phyloP scores from a whole-genome alignment of 1,139 yeast species.

The Meyerozyma sp. region DNA sequence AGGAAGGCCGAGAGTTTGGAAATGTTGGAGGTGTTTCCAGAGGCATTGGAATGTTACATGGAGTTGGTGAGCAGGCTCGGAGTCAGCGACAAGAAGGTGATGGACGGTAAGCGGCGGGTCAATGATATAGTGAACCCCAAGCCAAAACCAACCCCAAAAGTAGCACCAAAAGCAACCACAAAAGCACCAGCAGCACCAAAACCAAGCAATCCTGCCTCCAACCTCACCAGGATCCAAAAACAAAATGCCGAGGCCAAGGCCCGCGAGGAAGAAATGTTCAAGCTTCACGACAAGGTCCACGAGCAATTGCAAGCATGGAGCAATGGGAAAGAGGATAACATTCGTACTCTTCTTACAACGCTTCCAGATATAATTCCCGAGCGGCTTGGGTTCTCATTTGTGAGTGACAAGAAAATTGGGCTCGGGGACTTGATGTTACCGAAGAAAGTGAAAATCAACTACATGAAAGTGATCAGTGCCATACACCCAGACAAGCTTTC shows the following conservation, averaged over 20 bases:
- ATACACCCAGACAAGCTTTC: constrained; percentile 92
- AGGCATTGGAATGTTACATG: constrained; percentile 59
- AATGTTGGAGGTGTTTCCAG: constrained; percentile 61
- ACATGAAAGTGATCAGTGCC: constrained; percentile 89
- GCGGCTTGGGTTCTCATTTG: constrained; percentile 57
- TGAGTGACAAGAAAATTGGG: constrained; percentile 26
- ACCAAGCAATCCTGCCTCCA: constrained; percentile 4
- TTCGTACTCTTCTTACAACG: constrained; percentile 68
- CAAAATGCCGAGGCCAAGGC: constrained; percentile 44
- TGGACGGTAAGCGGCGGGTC: constrained; percentile 85
- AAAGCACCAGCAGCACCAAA: constrained; percentile 12
- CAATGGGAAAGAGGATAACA: constrained; percentile 67
- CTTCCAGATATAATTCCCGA: constrained; percentile 56
- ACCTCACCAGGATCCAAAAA: constrained; percentile 37
- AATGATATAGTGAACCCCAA: constrained; percentile 55
- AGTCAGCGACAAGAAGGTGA: constrained; percentile 51
- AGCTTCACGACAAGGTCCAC: constrained; percentile 58
- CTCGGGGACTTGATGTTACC: constrained; percentile 79
- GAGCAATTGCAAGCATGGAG: constrained; percentile 59
- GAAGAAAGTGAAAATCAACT: constrained; percentile 81
- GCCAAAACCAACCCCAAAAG: constrained; percentile 14
- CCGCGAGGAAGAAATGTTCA: constrained; percentile 51
- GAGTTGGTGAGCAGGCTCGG: constrained; percentile 59
- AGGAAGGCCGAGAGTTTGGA: constrained; percentile 84
- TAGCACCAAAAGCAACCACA: constrained; percentile 5